Conservation (phyloP, 2,329 filamentous ascomycete genomes). For the Pseudogymnoascus sp. region DNA sequence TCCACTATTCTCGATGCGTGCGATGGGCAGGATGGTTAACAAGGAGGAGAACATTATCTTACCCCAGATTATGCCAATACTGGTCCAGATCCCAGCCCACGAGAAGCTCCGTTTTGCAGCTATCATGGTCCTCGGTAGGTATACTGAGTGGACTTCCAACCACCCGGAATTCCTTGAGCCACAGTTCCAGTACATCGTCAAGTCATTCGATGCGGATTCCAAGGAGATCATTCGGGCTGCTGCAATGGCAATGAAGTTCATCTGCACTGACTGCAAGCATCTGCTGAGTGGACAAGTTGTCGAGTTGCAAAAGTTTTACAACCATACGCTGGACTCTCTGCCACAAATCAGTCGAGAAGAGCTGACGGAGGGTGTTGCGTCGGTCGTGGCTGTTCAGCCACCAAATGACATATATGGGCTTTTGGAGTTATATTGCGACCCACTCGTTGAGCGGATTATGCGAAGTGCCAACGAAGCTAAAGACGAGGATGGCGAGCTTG, state of each 20-base stretch:
- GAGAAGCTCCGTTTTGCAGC: constrained; percentile 98
- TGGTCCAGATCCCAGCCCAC: constrained; percentile 89
- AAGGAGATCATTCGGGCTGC: constrained; percentile 87
- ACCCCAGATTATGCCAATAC: constrained; percentile 82
- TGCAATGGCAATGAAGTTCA: constrained; percentile 90
- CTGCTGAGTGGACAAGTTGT: constrained; percentile 74
- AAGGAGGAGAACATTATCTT: constrained; percentile 80
- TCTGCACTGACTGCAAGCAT: constrained; percentile 89
- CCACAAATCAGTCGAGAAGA: constrained; percentile 87
- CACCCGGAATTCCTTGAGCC: constrained; percentile 87
- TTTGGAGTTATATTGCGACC: constrained; percentile 88
- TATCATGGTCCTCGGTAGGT: constrained; percentile 93
- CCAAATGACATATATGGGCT: constrained; percentile 70
- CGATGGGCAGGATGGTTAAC: constrained; percentile 94
- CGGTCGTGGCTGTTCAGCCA: constrained; percentile 81
- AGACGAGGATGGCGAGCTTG: constrained; percentile 74
- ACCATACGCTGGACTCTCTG: constrained; percentile 77
- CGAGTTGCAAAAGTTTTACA: constrained; percentile 87
- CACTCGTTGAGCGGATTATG: constrained; percentile 79
- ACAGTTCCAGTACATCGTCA: constrained; percentile 93
- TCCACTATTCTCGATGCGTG: constrained; percentile 87
- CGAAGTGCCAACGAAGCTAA: constrained; percentile 75
- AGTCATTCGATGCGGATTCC: constrained; percentile 79
- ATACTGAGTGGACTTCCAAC: constrained; percentile 94
- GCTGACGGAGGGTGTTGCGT: constrained; percentile 89